phyloP scores from a whole-genome alignment of 495 filamentous ascomycete species.

The Chlorociboria aeruginascens region DNA sequence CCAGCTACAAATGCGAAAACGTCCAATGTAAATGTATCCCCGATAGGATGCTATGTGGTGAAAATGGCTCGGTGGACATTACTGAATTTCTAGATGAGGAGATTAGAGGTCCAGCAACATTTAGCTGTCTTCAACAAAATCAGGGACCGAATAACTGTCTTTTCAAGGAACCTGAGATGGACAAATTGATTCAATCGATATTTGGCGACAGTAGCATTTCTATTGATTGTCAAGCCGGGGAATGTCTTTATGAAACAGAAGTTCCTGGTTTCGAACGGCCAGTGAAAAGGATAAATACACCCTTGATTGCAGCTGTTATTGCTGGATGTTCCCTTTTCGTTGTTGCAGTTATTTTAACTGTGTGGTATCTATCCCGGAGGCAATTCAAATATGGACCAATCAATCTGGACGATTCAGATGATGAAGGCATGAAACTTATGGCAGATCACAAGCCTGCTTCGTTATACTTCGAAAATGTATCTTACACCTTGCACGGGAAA shows the following conservation, averaged over 20 bases:
- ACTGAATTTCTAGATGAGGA: slow-evolving; percentile 67
- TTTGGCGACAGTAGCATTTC: slow-evolving; percentile 88
- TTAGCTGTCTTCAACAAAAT: slow-evolving; percentile 53
- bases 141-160: slow-evolving; percentile 52
- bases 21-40: slow-evolving; percentile 80
- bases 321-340: slow-evolving; percentile 79
- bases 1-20: slow-evolving; percentile 71
- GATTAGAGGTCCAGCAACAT: slow-evolving; percentile 79
- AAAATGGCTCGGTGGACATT: slow-evolving; percentile 83
- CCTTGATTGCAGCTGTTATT: slow-evolving; percentile 88
- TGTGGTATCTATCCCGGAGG: slow-evolving; percentile 84
- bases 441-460: slow-evolving; percentile 84
- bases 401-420: slow-evolving; percentile 78
- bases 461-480: slow-evolving; percentile 78
- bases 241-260: slow-evolving; percentile 85
- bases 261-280: slow-evolving; percentile 83
- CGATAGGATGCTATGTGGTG: slow-evolving; percentile 85
- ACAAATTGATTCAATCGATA: slow-evolving; percentile 70
- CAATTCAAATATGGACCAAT: slow-evolving; percentile 61
- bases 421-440: slow-evolving; percentile 75
- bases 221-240: slow-evolving; percentile 70
- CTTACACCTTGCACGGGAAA: slow-evolving; percentile 77
- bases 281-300: slow-evolving; percentile 93
- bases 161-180: slow-evolving; percentile 85
- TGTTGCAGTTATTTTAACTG: slow-evolving; percentile 64